Conservation (phyloP, 352 stramenopile genomes). For the Phytophthora aleatoria region DNA sequence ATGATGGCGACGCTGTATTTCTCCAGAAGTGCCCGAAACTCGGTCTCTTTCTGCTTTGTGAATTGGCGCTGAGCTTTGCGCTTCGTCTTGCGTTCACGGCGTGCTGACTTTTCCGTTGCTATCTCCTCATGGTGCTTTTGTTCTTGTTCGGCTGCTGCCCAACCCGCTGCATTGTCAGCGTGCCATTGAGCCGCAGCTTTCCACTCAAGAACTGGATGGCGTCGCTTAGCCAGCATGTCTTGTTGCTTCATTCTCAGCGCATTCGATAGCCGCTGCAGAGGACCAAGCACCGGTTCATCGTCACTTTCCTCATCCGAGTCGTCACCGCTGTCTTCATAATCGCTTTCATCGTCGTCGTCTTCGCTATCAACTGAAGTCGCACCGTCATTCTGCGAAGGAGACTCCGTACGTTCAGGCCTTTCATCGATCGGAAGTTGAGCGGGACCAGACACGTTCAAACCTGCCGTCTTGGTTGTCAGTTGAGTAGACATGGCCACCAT, state of each 20-base stretch:
- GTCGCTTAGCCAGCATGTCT: slow-evolving; percentile 40
- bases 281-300: slow-evolving; percentile 18
- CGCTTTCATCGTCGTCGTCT: slow-evolving; percentile 30
- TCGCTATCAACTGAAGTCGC: slow-evolving; percentile 24
- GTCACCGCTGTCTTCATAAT: slow-evolving; percentile 42
- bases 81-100: slow-evolving; percentile 51
- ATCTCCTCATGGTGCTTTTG: slow-evolving; percentile 17
- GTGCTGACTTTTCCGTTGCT: slow-evolving; percentile 37
- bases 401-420: slow-evolving; percentile 8
- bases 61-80: slow-evolving; percentile 46
- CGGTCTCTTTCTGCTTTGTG: slow-evolving; percentile 54
- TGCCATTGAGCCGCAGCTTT: slow-evolving; percentile 47
- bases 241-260: slow-evolving; percentile 46
- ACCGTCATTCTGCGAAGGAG: slow-evolving; percentile 6
- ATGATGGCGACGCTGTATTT: slow-evolving; percentile 47
- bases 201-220: slow-evolving; percentile 59
- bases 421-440: not conserved
- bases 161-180: slow-evolving; percentile 41
- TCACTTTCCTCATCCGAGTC: slow-evolving; percentile 41
- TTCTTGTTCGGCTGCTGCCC: slow-evolving; percentile 34
- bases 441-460: not conserved
- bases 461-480: not conserved
- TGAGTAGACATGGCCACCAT: slow-evolving; percentile 4
- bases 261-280: slow-evolving; percentile 30
- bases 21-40: slow-evolving; percentile 51